These are phyloP conservation scores for Leccinum rimulosum DNA, from an alignment of 768 basidiomycete genomes.

Conservation along the genomic window DNA sequence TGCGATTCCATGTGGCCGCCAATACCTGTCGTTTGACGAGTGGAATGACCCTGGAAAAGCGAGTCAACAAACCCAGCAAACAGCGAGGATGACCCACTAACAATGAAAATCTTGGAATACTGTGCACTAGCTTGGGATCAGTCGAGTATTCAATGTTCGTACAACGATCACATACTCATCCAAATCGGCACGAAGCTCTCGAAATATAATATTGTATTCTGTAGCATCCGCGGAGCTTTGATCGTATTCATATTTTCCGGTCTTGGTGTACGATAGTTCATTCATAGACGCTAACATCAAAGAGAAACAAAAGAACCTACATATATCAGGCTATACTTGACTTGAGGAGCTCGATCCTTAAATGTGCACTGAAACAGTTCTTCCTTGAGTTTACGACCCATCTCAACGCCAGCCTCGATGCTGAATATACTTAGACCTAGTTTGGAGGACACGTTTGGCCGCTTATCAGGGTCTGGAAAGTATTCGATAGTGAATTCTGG, in stretches of 20 bases:
- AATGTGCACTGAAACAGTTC: slow-evolving; percentile 1
- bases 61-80: neutral
- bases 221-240: neutral
- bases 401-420: slow-evolving; percentile 6
- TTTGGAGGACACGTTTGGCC: neutral
- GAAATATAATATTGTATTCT: neutral
- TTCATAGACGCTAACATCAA: neutral
- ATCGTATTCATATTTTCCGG: slow-evolving; percentile 9
- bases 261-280: neutral
- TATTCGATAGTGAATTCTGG: neutral
- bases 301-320: neutral
- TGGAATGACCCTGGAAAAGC: slow-evolving; percentile 9
- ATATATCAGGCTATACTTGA: slow-evolving; percentile 12
- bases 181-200: slow-evolving; percentile 11
- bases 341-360: neutral
- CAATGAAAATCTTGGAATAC: slow-evolving; percentile 77
- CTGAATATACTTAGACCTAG: slow-evolving; percentile 29
- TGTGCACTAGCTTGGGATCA: slow-evolving; percentile 44
- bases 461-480: neutral
- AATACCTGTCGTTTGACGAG: slow-evolving; percentile 10
- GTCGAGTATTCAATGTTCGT: neutral
- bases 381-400: neutral
- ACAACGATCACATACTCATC: slow-evolving; percentile 8
- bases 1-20: slow-evolving; percentile 11
- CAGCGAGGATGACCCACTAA: slow-evolving; percentile 29